Evolutionary conservation across 345 rosid genomes (phyloP).

Genomic region (Salix suchowensis): DNA sequence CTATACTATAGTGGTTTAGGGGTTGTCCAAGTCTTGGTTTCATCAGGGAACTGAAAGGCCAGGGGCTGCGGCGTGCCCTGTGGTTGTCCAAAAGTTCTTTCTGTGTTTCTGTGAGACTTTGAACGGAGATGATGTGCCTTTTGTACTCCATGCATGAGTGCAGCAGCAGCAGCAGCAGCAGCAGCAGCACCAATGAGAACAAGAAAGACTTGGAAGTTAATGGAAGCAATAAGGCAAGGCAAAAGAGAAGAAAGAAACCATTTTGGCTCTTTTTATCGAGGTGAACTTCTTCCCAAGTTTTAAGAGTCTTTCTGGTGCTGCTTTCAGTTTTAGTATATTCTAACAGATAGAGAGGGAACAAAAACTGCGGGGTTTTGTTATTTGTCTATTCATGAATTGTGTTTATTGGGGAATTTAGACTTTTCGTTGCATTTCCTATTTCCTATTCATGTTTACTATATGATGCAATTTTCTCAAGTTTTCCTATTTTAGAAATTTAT

Average conservation of each 20-base stretch:
- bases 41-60: not conserved
- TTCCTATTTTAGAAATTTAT: not conserved
- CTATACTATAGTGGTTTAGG: not conserved
- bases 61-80: not conserved
- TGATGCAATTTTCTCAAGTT: not conserved
- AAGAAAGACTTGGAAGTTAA: conserved; percentile 10
- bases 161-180: not conserved
- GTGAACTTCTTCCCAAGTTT: not conserved
- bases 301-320: not conserved
- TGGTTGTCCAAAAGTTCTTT: not conserved
- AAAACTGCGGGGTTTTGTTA: not conserved
- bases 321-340: not conserved
- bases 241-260: conserved; percentile 15
- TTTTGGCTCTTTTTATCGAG: not conserved
- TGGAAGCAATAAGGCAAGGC: conserved; percentile 10
- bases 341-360: not conserved
- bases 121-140: not conserved
- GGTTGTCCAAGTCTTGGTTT: not conserved
- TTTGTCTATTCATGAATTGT: not conserved
- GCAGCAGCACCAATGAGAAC: not conserved
- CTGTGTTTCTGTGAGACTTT: not conserved
- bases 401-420: not conserved
- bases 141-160: conserved; percentile 6
- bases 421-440: not conserved
- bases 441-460: not conserved